phyloP scores from a whole-genome alignment of 129 eudicot genomes.

The Flaveria ramosissima region DNA sequence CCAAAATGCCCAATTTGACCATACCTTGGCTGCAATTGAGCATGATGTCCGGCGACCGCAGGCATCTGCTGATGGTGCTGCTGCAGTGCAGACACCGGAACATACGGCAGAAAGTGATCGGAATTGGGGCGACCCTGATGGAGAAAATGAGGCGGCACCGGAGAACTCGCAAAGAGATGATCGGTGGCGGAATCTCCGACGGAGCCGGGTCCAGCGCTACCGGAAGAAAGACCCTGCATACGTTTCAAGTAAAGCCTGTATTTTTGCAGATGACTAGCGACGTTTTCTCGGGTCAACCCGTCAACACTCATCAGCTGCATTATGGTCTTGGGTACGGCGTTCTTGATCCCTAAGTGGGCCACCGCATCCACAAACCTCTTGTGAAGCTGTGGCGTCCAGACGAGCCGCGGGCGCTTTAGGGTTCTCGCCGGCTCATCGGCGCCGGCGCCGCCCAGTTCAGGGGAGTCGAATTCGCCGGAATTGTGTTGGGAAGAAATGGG shows the following conservation, averaged over 20 bases:
- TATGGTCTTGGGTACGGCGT: slow-evolving; percentile 94
- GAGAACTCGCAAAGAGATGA: slow-evolving; percentile 79
- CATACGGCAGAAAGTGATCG: slow-evolving; percentile 63
- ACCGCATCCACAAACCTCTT: slow-evolving; percentile 92
- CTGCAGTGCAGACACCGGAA: slow-evolving; percentile 50
- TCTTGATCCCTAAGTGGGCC: slow-evolving; percentile 89
- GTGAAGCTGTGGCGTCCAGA: slow-evolving; percentile 98
- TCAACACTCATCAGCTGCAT: slow-evolving; percentile 98
- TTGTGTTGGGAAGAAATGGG: slow-evolving; percentile 17
- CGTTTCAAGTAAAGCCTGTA: slow-evolving; percentile 85
- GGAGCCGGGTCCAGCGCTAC: slow-evolving; percentile 7
- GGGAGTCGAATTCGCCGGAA: slow-evolving; percentile 65
- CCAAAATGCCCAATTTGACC: slow-evolving; percentile 52
- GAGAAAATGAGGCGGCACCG: slow-evolving; percentile 90
- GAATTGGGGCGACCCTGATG: slow-evolving; percentile 49
- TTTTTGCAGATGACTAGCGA: slow-evolving; percentile 90
- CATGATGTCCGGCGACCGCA: slow-evolving; percentile 17
- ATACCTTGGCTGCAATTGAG: slow-evolving; percentile 39
- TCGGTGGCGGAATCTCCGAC: slow-evolving; percentile 78
- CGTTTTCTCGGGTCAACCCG: slow-evolving; percentile 88
- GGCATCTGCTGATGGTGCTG: slow-evolving; percentile 50
- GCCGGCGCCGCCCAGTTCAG: slow-evolving; percentile 19
- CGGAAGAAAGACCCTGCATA: slow-evolving; percentile 75
- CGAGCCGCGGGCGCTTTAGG: slow-evolving; percentile 85
- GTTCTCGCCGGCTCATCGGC: slow-evolving; percentile 83